Evolutionary conservation across 208 protist species (phyloP).

Genomic region (Trypanosoma caninum): DNA sequence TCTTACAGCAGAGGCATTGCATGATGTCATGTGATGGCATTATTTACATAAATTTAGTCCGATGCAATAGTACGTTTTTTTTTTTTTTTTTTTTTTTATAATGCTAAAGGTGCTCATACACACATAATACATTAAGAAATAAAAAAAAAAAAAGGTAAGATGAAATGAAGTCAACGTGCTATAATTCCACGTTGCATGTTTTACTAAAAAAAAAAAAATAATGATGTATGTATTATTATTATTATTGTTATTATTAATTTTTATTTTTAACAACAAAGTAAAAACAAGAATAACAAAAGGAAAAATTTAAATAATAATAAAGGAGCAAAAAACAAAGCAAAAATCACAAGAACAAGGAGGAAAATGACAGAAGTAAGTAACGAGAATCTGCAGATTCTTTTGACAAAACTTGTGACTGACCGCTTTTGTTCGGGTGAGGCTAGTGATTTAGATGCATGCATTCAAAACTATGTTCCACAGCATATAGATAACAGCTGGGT

Average conservation of each 20-base stretch:
- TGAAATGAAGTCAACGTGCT: neutral
- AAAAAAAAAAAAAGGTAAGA: neutral
- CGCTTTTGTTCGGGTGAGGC: conserved; percentile 70
- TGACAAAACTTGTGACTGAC: conserved; percentile 84
- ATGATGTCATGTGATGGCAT: neutral
- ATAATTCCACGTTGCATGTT: too few species aligned
- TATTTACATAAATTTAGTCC: neutral
- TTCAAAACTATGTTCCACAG: conserved; percentile 84
- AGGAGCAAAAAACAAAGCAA: neutral
- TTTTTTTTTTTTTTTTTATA: neutral
- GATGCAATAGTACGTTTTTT: neutral
- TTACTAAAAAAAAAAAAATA: neutral
- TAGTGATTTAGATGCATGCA: conserved; percentile 76
- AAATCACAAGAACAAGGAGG: conserved; percentile 1
- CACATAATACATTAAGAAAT: too few species aligned
- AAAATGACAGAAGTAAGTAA: conserved; percentile 62
- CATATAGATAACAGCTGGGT: conserved; percentile 71
- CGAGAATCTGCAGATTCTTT: conserved; percentile 79
- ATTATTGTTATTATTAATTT: neutral
- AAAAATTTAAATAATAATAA: too few species aligned
- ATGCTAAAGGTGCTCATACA: too few species aligned
- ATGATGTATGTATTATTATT: too few species aligned
- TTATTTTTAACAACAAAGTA: too few species aligned
- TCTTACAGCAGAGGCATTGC: conserved; percentile 4
- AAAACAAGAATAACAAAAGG: too few species aligned